Evolutionary conservation across 2,329 filamentous ascomycete species (phyloP).

Genomic region (Lachnum nothofagi): DNA sequence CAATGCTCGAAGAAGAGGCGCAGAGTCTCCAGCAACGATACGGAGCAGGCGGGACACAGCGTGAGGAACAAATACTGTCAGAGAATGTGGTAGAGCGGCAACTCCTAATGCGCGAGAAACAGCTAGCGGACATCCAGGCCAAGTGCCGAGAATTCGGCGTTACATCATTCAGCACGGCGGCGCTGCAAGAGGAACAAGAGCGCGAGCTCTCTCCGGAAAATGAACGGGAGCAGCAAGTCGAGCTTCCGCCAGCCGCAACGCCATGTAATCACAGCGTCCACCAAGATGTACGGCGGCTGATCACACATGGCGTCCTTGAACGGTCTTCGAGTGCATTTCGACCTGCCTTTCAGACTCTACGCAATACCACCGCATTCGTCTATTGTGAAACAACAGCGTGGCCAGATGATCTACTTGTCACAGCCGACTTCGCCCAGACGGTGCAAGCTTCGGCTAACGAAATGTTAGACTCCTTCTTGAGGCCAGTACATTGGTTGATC

Average conservation of each 20-base stretch:
- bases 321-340: constrained; percentile 32
- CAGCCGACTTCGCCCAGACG: constrained; percentile 45
- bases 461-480: constrained; percentile 42
- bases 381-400: constrained; percentile 35
- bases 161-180: constrained; percentile 31
- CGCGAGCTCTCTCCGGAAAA: constrained; percentile 61
- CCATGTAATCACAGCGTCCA: constrained; percentile 43
- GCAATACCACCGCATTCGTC: constrained; percentile 36
- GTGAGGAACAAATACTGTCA: background rate
- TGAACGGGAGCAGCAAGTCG: constrained; percentile 52
- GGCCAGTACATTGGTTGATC: constrained; percentile 50
- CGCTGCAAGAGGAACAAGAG: constrained; percentile 62
- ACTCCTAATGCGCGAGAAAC: too few species aligned
- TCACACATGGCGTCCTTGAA: constrained; percentile 34
- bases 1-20: constrained; percentile 52
- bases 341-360: constrained; percentile 43
- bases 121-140: too few species aligned
- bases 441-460: constrained; percentile 32
- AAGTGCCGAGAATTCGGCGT: constrained; percentile 37
- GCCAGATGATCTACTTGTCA: constrained; percentile 40
- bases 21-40: constrained; percentile 50
- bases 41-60: constrained; percentile 11
- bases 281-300: constrained; percentile 38
- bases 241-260: constrained; percentile 40
- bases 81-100: constrained; percentile 31